Base-by-base conservation (phyloP, 2,329 filamentous ascomycete species). In the Parafenestella ontariensis region DNA sequence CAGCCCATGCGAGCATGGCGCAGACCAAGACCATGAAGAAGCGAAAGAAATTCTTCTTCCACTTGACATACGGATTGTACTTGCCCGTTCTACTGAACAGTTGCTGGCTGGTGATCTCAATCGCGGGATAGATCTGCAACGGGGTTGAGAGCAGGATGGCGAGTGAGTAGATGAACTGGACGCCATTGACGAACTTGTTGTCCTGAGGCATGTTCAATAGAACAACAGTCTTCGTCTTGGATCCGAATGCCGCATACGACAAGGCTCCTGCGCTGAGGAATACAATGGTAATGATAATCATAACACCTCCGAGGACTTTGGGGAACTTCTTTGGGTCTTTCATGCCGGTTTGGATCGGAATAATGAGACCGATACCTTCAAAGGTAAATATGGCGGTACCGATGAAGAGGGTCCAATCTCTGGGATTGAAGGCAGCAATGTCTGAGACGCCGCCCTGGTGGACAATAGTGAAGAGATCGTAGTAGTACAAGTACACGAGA, bases 371-470 rank as follows among this genome's bases (percentile, higher is more conserved):
- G 57, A 99, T 96, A 24, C 95, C 95, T 74, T 99, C 95, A 71
- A 98, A 99, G 0, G 95, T 98, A 79, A 99, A 99, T 73, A 99
- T 98, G 24, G 96, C 95, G 0, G 96, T 99, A 58, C 95, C 96
- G 67, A 99, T 99, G 75, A 99, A 98, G 4, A 99, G 84, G 0
- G 95, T 96, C 95, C 96, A 99, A 74, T 92, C 89, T 56, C 89
- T 87, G 36, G 89, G 78, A 79, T 99, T 99, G 83, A 99, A 98
- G 69, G 89, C 84, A 64, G 90, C 85, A 69, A 98, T 93, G 73
- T 99, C 95, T 5, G 92, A 84, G 21, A 96, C 78, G 11, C 92
- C 92, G 52, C 85, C 80, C 49, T 91, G 83, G 43, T 80, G 81
- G 59, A 87, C 87, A 46, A 99, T 87, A 1, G 94, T 97, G 64